Conservation (phyloP, 331 rosid genomes). For the Spiraea crenata region DNA sequence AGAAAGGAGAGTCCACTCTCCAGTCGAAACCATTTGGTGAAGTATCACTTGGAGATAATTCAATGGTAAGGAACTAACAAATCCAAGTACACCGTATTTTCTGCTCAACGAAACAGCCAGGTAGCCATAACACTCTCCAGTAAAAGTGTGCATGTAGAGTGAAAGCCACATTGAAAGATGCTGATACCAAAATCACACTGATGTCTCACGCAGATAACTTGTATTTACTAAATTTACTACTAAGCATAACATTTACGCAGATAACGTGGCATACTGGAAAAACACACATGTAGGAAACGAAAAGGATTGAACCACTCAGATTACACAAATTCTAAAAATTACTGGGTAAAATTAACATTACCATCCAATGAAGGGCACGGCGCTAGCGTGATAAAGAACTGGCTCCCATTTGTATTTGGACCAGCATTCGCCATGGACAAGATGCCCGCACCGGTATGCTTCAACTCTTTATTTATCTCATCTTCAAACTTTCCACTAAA, state of each 20-base stretch:
- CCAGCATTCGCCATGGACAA: constrained; percentile 99
- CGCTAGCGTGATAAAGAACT: constrained; percentile 87
- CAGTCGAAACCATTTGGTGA: background rate
- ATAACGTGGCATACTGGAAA: background rate
- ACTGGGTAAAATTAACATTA: constrained; percentile 28
- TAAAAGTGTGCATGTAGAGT: background rate
- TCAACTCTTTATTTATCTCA: constrained; percentile 84
- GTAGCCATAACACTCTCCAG: background rate
- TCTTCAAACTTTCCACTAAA: constrained; percentile 82
- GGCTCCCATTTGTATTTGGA: constrained; percentile 91
- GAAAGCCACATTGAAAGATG: background rate
- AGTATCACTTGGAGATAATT: background rate
- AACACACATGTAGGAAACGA: background rate
- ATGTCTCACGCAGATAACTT: constrained; percentile 3
- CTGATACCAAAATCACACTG: background rate
- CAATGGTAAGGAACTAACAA: background rate
- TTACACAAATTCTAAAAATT: background rate
- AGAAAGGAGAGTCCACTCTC: background rate
- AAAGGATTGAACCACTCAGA: background rate
- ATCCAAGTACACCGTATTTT: background rate
- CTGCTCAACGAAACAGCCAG: background rate
- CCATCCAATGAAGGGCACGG: constrained; percentile 98
- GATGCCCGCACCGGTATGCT: constrained; percentile 99
- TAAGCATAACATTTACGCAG: background rate
- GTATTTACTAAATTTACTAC: background rate